Evolutionary conservation across 495 filamentous ascomycete genomes (phyloP), one percentile per base, ranked within the genome.

Genomic region (Trichoderma erinaceum): DNA sequence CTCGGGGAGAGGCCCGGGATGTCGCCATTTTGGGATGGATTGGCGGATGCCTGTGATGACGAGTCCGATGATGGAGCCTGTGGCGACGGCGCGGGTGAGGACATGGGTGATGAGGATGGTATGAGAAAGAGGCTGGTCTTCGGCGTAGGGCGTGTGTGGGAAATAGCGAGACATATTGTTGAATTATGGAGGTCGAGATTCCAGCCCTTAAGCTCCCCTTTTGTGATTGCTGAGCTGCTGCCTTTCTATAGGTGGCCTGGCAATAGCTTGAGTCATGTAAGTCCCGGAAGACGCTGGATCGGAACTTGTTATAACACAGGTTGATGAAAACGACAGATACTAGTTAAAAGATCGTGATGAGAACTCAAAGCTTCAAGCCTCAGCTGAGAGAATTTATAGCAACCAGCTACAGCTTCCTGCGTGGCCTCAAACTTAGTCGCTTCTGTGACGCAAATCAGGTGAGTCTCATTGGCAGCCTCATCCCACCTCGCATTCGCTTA

Each of bases 61-160:
- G 16, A 75, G 63, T 58, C 81, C 83, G 73, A 85, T 52, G 41
- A 81, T 32, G 25, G 79, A 70, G 65, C 86, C 86, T 38, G 78
- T 64, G 71, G 80, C 78, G 66, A 85, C 75, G 68, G 77, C 81
- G n/a, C 86, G 81, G 71, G 81, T 79, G 48, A 86, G 77, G 73
- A 86, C 82, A 73, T 89, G 87, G 3, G 77, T 76, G 50, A 78
- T 78, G 68, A 89, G 85, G 70, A 89, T 82, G 21, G 81, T 76
- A 67, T 76, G 72, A 25, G 81, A 66, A 66, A 75, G 71, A 50
- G 80, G 82, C 67, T 89, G 87, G 72, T 89, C 87, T 75, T 89
- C 87, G 35, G 84, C 85, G 72, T 86, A 87, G 70, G 75, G 68
- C 8, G 83, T 21, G 69, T 84, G 84, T 1, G 82, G 81, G 76